A percentile compares a stretch with the other conserved stretches of the same genome.
Conservation (phyloP, 352 stramenopile genomes). For the Thraustochytrium striatum region DNA sequence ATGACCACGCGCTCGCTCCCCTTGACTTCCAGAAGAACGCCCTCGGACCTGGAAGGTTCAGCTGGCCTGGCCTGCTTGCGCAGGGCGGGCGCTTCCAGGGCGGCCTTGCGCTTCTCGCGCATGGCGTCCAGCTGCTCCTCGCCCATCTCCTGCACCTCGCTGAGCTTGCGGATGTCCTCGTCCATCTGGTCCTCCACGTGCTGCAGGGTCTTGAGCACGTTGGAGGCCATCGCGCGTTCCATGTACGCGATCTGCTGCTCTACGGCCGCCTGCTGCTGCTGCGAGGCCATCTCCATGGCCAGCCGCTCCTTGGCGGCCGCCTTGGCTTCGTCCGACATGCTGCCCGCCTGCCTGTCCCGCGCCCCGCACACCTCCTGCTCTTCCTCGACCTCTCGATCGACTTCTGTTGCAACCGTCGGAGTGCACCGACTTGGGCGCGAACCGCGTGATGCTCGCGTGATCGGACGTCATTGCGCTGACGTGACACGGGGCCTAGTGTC, state of each 20-base stretch:
- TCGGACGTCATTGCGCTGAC: too few relatives aligned
- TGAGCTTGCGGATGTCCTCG: conserved; percentile 62
- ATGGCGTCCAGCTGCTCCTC: conserved; percentile 80
- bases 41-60: too few relatives aligned
- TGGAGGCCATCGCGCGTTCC: conserved; percentile 63
- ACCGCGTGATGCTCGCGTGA: too few relatives aligned
- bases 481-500: too few relatives aligned
- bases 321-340: conserved; percentile 36
- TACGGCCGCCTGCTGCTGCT: conserved; percentile 71
- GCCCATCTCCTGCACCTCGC: conserved; percentile 72
- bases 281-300: conserved; percentile 12
- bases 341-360: not conserved
- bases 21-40: conserved; percentile 94
- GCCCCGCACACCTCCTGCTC: too few relatives aligned
- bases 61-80: conserved; percentile 49
- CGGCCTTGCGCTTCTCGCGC: conserved; percentile 68
- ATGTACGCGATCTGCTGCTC: conserved; percentile 45
- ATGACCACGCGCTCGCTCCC: conserved; percentile 79
- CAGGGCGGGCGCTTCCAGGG: conserved; percentile 63
- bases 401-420: too few relatives aligned
- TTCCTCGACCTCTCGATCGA: too few relatives aligned
- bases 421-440: too few relatives aligned
- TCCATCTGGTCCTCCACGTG: conserved; percentile 75
- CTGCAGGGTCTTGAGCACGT: conserved; percentile 76
- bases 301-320: conserved; percentile 2